phyloP scores from a whole-genome alignment of 2,329 filamentous ascomycete genomes.

The Exophiala sp. region DNA sequence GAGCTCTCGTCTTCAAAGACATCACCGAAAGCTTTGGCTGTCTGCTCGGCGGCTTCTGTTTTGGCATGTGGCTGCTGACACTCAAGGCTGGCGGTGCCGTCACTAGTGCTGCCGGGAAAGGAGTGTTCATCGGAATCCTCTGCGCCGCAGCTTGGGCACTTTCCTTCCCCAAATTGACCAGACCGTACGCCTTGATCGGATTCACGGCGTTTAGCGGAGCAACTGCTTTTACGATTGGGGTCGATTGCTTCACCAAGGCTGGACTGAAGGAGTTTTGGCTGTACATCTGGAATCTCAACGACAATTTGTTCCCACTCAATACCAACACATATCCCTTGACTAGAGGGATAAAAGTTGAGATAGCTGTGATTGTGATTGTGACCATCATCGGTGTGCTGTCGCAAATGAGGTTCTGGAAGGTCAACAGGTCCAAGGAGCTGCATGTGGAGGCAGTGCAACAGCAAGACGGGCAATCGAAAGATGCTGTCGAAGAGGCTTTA shows the following conservation, averaged over 20 bases:
- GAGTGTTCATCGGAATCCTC: slow-evolving; percentile 72
- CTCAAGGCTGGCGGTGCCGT: slow-evolving; percentile 74
- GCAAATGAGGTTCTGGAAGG: slow-evolving; percentile 80
- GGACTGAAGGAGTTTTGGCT: slow-evolving; percentile 95
- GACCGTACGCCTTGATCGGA: slow-evolving; percentile 71
- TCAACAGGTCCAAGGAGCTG: slow-evolving; percentile 58
- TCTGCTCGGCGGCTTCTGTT: slow-evolving; percentile 77
- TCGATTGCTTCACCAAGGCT: slow-evolving; percentile 87
- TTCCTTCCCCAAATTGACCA: slow-evolving; percentile 74
- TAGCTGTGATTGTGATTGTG: slow-evolving; percentile 72
- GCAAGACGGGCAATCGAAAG: slow-evolving; percentile 55
- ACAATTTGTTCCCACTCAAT: slow-evolving; percentile 71
- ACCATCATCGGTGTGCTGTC: slow-evolving; percentile 73
- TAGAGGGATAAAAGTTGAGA: slow-evolving; percentile 79
- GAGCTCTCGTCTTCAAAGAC: slow-evolving; percentile 76
- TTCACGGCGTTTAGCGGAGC: slow-evolving; percentile 78
- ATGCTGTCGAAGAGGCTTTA: slow-evolving; percentile 65
- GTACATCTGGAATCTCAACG: slow-evolving; percentile 82
- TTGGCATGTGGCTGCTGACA: slow-evolving; percentile 87
- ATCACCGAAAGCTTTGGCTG: slow-evolving; percentile 82
- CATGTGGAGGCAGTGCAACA: slow-evolving; percentile 45
- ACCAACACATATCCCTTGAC: slow-evolving; percentile 80
- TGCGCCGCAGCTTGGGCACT: slow-evolving; percentile 65
- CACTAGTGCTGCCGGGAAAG: slow-evolving; percentile 57
- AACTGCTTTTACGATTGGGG: slow-evolving; percentile 73